A percentile compares a stretch with the other conserved stretches of the same genome.
phyloP scores from a whole-genome alignment of 805 yeast genomes.

The Nakazawaea laoshanensis region DNA sequence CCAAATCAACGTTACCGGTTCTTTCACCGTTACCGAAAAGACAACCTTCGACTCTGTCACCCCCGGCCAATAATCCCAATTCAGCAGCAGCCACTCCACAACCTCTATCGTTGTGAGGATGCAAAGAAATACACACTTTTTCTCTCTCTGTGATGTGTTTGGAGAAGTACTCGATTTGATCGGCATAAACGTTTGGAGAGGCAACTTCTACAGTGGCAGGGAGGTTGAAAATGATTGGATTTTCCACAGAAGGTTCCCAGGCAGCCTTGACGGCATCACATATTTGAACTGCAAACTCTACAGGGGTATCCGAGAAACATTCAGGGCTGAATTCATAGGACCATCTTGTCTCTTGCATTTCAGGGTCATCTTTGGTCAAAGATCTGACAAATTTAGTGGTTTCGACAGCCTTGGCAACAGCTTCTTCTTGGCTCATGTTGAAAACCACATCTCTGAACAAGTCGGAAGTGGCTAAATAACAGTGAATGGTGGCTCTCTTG shows the following conservation, averaged over 20 bases:
- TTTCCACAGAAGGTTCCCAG: slow-evolving; percentile 71
- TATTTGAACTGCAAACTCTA: slow-evolving; percentile 64
- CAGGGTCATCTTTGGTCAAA: slow-evolving; percentile 69
- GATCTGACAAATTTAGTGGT: slow-evolving; percentile 60
- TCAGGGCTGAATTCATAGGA: slow-evolving; percentile 72
- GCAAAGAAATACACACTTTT: slow-evolving; percentile 61
- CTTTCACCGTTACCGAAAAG: slow-evolving; percentile 80
- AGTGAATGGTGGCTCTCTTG: slow-evolving; percentile 62
- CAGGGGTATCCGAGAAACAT: slow-evolving; percentile 67
- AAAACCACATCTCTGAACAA: slow-evolving; percentile 69
- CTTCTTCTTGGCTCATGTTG: slow-evolving; percentile 62
- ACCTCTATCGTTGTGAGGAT: slow-evolving; percentile 76
- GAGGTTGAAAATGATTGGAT: slow-evolving; percentile 68
- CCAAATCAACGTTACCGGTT: slow-evolving; percentile 76
- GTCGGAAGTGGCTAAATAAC: slow-evolving; percentile 70
- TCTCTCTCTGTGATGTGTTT: slow-evolving; percentile 64
- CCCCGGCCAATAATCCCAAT: slow-evolving; percentile 73
- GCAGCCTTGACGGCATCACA: slow-evolving; percentile 75
- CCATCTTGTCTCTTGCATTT: slow-evolving; percentile 57
- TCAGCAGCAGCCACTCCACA: slow-evolving; percentile 82
- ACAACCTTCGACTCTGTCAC: slow-evolving; percentile 80
- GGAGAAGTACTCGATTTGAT: slow-evolving; percentile 70
- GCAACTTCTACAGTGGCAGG: slow-evolving; percentile 81
- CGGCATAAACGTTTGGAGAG: slow-evolving; percentile 70
- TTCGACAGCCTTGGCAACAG: slow-evolving; percentile 60